Evolutionary conservation across 176 grass and related monocot genomes (phyloP), one percentile per base, ranked within the genome.

Genomic region (Panicum miliaceum): DNA sequence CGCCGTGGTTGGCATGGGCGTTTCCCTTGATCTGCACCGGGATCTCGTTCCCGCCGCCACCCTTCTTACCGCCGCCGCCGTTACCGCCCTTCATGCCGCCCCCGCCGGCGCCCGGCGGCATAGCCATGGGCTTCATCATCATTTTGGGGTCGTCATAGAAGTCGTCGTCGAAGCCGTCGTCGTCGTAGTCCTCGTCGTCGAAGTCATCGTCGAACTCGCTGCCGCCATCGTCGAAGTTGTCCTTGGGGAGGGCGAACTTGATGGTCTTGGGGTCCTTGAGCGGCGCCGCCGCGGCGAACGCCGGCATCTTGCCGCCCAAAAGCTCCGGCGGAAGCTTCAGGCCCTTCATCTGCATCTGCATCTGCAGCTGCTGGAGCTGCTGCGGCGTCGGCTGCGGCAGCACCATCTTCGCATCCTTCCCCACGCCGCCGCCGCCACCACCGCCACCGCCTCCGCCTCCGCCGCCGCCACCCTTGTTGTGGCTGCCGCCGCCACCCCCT

Each of bases 151-250:
- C 94, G 23, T 89, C 94, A n/a, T 84, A 85, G 52, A 72, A 36
- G 1, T 92, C 87, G 12, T 96, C 94, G 23, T 93, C 86, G 4
- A 88, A 29, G 13, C 78, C 90, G 1, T 95, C 93, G 6, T 92
- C 90, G 18, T 92, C 86, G 25, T 75, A 78, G 35, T 64, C 84
- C 2, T 92, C 90, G 20, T 92, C 86, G 14, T 83, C 86, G 29
- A 91, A 81, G 14, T 93, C 91, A 9, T 91, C 92, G 18, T 89
- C 89, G 45, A 80, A 91, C 83, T 94, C 92, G 54, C 89, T 90
- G 45, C 77, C 84, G 0, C 88, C 81, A 48, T 88, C 91, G 8
- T 84, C 89, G 34, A 82, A 86, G 18, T 75, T 63, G 23, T 89
- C 89, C 77, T 88, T 85, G 1, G 89, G 94, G 15, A 90, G 26